Evolutionary conservation across 176 grass and related monocot genomes (phyloP), one percentile per base, ranked within the genome.

Genomic region (Musa itinerans): DNA sequence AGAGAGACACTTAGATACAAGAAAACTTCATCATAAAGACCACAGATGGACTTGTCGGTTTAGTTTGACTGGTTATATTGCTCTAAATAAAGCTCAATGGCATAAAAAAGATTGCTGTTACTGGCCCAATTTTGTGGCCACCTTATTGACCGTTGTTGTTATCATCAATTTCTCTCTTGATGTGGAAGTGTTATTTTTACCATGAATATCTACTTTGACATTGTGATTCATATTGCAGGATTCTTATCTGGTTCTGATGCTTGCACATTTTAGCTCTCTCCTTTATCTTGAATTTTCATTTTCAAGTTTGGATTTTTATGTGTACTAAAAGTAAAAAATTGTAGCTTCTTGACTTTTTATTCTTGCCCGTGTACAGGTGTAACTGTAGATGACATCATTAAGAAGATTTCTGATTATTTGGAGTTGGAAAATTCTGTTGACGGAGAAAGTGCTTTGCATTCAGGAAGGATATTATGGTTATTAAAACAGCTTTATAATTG

Each of bases 401-500:
- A 73, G 53, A 93, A 80, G 74, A 76, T 93, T 75, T 70, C 10
- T 52, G 81, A 87, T 79, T 98, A 89, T 85, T 85, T 89, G 80
- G 80, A 89, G 73, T 81, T 75, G 11, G 90, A 91, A 72, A 48
- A 65, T 85, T 29, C 76, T 80, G 63, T 78, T 25, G 64, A 75
- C 49, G 50, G 69, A 59, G 52, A 53, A 63, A 71, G 54, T 21
- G 26, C 65, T 68, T 70, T 57, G 57, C 72, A 71, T 80, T 77
- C 81, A 58, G 76, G 66, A 75, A 82, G 78, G 5, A 61, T 50
- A 21, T 50, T 70, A 56, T 74, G 74, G 57, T 92, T 49, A 69
- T 66, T 89, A 73, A 86, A 69, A 68, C 87, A 69, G 78, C 78
- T 98, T 74, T 59, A 78, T 81, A 80, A 87, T 89, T 98, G 94